phyloP scores from a whole-genome alignment of 768 basidiomycete genomes.

The Tylopilus balloui region DNA sequence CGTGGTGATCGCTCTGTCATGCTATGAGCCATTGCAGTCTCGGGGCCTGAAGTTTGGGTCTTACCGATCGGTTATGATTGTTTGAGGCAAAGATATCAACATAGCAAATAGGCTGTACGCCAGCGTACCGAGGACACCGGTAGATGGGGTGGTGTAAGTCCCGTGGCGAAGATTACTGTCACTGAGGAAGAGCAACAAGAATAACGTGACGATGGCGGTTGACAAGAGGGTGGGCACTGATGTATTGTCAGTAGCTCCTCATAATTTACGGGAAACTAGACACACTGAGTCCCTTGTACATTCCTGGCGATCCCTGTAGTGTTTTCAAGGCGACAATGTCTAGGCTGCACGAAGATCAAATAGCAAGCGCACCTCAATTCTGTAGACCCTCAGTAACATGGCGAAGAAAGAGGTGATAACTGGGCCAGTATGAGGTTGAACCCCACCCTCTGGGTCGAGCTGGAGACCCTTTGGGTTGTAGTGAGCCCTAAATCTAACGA shows the following conservation, averaged over 20 bases:
- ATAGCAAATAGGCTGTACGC: constrained; percentile 62
- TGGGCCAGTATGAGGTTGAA: constrained; percentile 73
- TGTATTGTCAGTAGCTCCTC: constrained; percentile 38
- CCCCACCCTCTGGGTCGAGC: constrained; percentile 70
- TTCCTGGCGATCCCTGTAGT: constrained; percentile 58
- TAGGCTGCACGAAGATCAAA: background rate
- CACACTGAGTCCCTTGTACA: constrained; percentile 77
- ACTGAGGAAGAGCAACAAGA: constrained; percentile 57
- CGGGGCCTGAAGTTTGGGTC: constrained; percentile 10
- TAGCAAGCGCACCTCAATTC: constrained; percentile 56
- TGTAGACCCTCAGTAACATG: constrained; percentile 68
- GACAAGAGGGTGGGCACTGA: constrained; percentile 47
- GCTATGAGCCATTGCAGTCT: background rate
- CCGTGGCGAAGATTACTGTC: constrained; percentile 58
- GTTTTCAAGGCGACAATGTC: background rate
- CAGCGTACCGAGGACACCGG: constrained; percentile 57
- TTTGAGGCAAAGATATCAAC: constrained; percentile 62
- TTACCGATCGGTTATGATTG: constrained; percentile 74
- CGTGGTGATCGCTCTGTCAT: constrained; percentile 70
- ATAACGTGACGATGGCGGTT: constrained; percentile 51
- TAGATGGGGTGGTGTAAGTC: constrained; percentile 57
- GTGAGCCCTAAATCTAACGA: constrained; percentile 77
- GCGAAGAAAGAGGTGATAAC: constrained; percentile 71
- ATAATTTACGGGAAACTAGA: constrained; percentile 3
- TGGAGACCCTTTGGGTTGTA: constrained; percentile 84